Evolutionary conservation across 176 grass and related monocot species (phyloP), one percentile per base, ranked within the genome.

Genomic region (Avena atlantica): DNA sequence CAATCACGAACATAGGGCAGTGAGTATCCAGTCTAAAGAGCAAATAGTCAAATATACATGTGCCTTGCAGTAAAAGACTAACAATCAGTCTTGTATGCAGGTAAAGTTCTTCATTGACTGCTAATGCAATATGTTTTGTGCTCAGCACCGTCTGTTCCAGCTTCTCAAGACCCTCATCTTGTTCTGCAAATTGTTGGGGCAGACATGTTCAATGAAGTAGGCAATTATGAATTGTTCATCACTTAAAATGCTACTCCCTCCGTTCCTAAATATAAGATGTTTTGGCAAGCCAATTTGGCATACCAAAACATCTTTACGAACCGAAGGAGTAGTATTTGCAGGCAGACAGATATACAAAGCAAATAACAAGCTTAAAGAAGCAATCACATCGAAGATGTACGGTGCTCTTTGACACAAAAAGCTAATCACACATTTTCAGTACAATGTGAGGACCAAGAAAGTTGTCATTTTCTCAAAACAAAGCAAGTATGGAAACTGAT

Each of bases 41-140:
- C 42, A 65, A 42, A 42, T 42, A 42, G 40, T 42, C 23, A 50
- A 70, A 60, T 17, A 69, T 20, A 57, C 9, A 75, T 24, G 34
- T 74, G 69, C 58, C 9, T 51, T 21, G 27, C 19, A 31, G 53
- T 25, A 60, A 70, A 37, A 72, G 44, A 85, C 91, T 89, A 61
- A 95, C 94, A 87, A 95, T 95, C 68, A 95, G 85, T 93, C 87
- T 83, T 42, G 91, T 89, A 25, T 95, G 94, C 12, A 95, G 81
- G 82, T 63, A 77, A 67, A 95, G 85, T 31, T 95, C 94, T 78
- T 95, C 94, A 57, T 95, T 91, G 74, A 95, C 94, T 63, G 94
- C 91, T 78, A 95, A 61, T 60, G 89, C 94, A 74, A 95, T 93
- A 70, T 93, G 91, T 76, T 95, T 95, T 85, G 94, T 93, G 81